Evolutionary conservation across 2,329 filamentous ascomycete genomes (phyloP).

Genomic region (Aspergillus sp.): DNA sequence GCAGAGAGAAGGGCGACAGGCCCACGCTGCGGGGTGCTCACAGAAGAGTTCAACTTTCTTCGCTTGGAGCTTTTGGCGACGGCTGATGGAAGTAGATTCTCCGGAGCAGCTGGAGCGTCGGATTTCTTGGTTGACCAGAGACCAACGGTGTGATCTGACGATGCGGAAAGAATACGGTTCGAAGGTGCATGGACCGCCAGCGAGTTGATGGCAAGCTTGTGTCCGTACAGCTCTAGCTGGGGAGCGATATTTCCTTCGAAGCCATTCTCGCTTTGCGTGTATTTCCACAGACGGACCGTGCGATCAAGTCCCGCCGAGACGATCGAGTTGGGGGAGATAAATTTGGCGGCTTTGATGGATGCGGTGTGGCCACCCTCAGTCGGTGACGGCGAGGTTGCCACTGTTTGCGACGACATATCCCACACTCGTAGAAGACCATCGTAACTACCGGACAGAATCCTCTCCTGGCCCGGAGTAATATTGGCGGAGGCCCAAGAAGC

Average conservation of each 20-base stretch:
- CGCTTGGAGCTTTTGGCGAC: conserved; percentile 68
- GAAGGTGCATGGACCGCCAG: conserved; percentile 72
- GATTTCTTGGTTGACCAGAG: conserved; percentile 83
- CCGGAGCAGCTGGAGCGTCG: conserved; percentile 71
- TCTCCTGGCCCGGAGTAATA: conserved; percentile 58
- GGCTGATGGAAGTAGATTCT: conserved; percentile 65
- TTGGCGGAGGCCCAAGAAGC: conserved; percentile 56
- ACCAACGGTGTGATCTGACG: conserved; percentile 78
- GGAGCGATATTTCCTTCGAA: conserved; percentile 66
- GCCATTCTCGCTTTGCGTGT: conserved; percentile 64
- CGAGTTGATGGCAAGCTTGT: conserved; percentile 71
- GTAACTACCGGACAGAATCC: conserved; percentile 89
- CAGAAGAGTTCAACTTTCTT: conserved; percentile 67
- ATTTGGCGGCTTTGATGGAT: conserved; percentile 78
- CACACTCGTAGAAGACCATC: conserved; percentile 87
- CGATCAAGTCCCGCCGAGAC: conserved; percentile 82
- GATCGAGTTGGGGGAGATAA: conserved; percentile 74
- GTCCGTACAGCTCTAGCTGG: conserved; percentile 78
- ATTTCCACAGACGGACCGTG: conserved; percentile 87
- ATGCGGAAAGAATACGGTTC: conserved; percentile 79
- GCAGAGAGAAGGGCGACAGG: conserved; percentile 71
- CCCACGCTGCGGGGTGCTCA: conserved; percentile 67
- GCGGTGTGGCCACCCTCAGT: conserved; percentile 71
- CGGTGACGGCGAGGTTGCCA: conserved; percentile 70
- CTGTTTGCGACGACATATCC: conserved; percentile 82